Base-by-base conservation (phyloP, 495 filamentous ascomycete species). In the Podospora anserina region DNA sequence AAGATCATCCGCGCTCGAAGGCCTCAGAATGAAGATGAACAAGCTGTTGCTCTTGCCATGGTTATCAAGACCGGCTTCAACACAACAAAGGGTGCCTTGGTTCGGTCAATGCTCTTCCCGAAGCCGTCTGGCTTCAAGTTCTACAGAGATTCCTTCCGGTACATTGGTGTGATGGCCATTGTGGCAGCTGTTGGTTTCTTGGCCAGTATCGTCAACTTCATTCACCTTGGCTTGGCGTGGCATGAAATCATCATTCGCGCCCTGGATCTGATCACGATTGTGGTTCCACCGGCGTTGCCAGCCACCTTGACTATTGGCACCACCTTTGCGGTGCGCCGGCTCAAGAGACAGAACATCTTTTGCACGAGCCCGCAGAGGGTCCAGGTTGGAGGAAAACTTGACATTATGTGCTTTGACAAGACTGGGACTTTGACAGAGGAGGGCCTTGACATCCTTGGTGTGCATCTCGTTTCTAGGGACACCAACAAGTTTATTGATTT, bases 41-140 rank as follows among this genome's bases (percentile, higher is more conserved):
- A 94, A 67, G 94, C 92, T 64, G 92, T 94, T 66, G 96, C 92
- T 3, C 82, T 99, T 54, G 96, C 94, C 18, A 88, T 98, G 78
- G 93, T 95, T 27, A 89, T 95, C 16, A 87, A 95, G 70, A 98
- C 93, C 1, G 96, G 96, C 11, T 99, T 99, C 75, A 93, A 94
- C 77, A 98, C 96, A 2, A 98, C 96, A 4, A 99, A 98, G 76
- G 96, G 96, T 34, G 91, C 95, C 44, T 81, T 99, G 13, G 93
- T 99, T 69, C 91, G 96, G 26, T 97, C 96, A 1, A 99, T 99
- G 94, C 88, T 99, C 32, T 98, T 99, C 76, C 96, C 96, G 0
- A 98, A 97, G 73, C 96, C 96, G 0, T 96, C 94, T 26, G 94
- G 93, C 1, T 98, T 99, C 84, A 97, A 95, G 72, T 98, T 99